Evolutionary conservation across 805 yeast species (phyloP).

Genomic region (Suhomyces tanzawaensis): DNA sequence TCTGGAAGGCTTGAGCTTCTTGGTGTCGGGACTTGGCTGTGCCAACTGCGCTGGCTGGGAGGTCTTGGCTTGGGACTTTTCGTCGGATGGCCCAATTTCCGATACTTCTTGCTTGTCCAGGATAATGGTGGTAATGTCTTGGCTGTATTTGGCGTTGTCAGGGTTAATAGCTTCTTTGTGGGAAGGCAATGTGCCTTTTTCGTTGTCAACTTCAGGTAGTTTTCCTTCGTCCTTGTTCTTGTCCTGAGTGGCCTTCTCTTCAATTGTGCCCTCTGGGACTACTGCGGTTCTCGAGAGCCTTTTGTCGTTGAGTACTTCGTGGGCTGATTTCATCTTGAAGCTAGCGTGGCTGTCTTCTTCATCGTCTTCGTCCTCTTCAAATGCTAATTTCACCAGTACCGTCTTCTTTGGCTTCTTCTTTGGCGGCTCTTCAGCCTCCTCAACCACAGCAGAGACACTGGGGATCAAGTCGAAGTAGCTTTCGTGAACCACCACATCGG

Average conservation of each 20-base stretch:
- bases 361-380: constrained; percentile 35
- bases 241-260: constrained; percentile 9
- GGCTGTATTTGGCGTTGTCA: constrained; percentile 1
- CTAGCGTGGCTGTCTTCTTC: constrained; percentile 29
- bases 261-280: constrained; percentile 6
- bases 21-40: background rate
- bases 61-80: background rate
- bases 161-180: no score
- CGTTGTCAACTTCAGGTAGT: background rate
- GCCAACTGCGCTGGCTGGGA: background rate
- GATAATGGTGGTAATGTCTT: background rate
- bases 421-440: constrained; percentile 10
- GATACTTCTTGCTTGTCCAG: background rate
- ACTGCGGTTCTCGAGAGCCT: background rate
- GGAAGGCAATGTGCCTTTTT: constrained; percentile 8
- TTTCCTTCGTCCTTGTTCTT: constrained; percentile 14
- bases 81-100: background rate
- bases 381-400: constrained; percentile 24
- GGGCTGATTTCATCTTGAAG: constrained; percentile 43
- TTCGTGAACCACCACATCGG: constrained; percentile 38
- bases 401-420: constrained; percentile 14
- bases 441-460: constrained; percentile 3
- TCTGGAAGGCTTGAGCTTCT: constrained; percentile 4
- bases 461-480: constrained; percentile 46
- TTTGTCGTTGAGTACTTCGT: constrained; percentile 26